Base-by-base conservation (phyloP, 495 filamentous ascomycete species). In the Neurospora sp. region DNA sequence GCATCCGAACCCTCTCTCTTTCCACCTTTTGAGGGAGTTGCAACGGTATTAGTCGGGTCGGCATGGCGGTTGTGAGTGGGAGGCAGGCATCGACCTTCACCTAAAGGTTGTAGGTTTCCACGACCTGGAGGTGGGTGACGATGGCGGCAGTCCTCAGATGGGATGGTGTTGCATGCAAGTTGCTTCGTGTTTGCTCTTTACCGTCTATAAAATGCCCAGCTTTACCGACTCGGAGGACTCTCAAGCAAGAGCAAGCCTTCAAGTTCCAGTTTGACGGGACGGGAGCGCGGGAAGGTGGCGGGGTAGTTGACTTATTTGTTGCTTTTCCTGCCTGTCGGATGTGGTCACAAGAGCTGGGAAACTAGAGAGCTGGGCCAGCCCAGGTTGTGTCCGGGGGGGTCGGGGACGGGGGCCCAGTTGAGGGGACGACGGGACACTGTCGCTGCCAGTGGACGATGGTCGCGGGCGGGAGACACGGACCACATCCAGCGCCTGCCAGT, bases 21-120 rank as follows among this genome's bases (percentile, higher is more conserved):
- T 88, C 85, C 44, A 88, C 87, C 75, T 87, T 76, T 74, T 82
- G 80, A 44, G 86, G 86, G 59, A 88, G 78, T 73, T 82, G 76
- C 73, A 87, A 80, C 70, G 85, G 84, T 75, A 84, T 85, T 71
- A 88, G 80, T 77, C 81, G 82, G 53, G 85, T 78, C 75, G 86
- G 85, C 87, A 88, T 88, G 76, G 38, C 74, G 53, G 8, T 31
- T 22, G 20, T 14, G 20, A 20, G 10, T 53, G 10, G 20, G 4
- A 31, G 3, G 27, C 1, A 31, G 66, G 9, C 69, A 69, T 40
- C 27, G 61, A 72, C 37, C 44, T 37, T 40, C 8, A 22, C 27
- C 27, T 3, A 27, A 27, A 27, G 27, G 27, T 27, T 2, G 2
- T 27, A 27, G 27, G 27, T 27, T 27, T 3, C 27, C 40, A 42